These are phyloP conservation scores for Saccharomyces hybrid DNA, from an alignment of 1,139 yeast genomes.

Conservation along the genomic window DNA sequence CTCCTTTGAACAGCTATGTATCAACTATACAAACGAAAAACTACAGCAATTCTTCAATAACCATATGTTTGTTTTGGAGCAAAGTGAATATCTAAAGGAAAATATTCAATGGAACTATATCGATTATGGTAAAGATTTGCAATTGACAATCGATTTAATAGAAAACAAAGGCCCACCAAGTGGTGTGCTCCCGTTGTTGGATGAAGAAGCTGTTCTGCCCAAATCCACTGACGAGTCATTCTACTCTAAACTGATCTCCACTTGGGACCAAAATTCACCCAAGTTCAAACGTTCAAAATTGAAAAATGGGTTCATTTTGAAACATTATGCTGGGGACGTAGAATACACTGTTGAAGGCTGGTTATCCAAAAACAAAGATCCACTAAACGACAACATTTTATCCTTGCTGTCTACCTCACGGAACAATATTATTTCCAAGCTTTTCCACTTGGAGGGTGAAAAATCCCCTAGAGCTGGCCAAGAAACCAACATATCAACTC, in stretches of 20 bases:
- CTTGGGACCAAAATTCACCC: conserved; percentile 51
- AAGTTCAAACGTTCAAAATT: conserved; percentile 69
- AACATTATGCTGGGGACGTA: conserved; percentile 93
- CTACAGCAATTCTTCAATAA: conserved; percentile 96
- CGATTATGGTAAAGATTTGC: conserved; percentile 94
- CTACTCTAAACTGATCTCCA: conserved; percentile 64
- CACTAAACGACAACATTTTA: conserved; percentile 70
- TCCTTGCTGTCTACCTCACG: conserved; percentile 49
- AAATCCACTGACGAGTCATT: conserved; percentile 78
- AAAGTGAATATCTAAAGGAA: conserved; percentile 88
- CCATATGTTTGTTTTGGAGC: conserved; percentile 94
- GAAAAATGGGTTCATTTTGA: conserved; percentile 64
- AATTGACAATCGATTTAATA: conserved; percentile 87
- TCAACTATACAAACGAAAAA: conserved; percentile 93
- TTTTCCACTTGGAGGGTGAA: conserved; percentile 33
- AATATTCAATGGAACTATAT: conserved; percentile 94
- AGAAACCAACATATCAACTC: too few species aligned
- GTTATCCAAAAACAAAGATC: conserved; percentile 93
- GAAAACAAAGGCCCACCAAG: conserved; percentile 63
- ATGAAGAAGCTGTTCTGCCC: conserved; percentile 95
- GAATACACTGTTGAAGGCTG: conserved; percentile 89
- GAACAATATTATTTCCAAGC: conserved; percentile 43
- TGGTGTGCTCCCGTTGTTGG: conserved; percentile 82
- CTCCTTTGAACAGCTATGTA: conserved; percentile 93
- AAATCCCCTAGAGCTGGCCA: conserved; percentile 1